phyloP scores from a whole-genome alignment of 2,329 filamentous ascomycete species.

The Lachnellula willkommii region DNA sequence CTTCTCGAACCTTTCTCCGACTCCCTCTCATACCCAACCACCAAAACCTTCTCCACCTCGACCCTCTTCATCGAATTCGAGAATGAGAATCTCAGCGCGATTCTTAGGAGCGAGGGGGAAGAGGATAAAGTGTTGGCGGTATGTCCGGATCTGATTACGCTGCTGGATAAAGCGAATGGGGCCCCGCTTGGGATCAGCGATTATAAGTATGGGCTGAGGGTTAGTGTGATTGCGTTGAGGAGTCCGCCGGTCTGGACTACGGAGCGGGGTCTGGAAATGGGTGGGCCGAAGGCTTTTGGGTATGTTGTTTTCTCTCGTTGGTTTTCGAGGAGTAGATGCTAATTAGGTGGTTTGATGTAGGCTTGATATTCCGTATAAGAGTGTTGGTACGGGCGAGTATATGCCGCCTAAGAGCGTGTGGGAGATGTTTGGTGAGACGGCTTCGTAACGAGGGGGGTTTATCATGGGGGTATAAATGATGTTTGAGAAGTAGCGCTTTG shows the following conservation, averaged over 20 bases:
- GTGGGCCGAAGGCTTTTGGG: slow-evolving; percentile 38
- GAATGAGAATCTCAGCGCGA: slow-evolving; percentile 28
- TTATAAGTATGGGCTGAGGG: slow-evolving; percentile 45
- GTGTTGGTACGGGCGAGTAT: slow-evolving; percentile 21
- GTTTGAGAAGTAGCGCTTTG: too few relatives aligned
- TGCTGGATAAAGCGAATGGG: slow-evolving; percentile 42
- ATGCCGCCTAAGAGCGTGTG: slow-evolving; percentile 27
- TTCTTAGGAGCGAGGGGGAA: slow-evolving; percentile 15
- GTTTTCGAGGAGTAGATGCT: background rate
- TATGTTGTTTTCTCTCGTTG: slow-evolving; percentile 21
- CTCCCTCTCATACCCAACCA: background rate
- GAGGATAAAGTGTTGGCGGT: slow-evolving; percentile 21
- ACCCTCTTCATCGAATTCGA: slow-evolving; percentile 28
- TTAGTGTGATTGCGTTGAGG: slow-evolving; percentile 45
- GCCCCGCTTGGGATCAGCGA: slow-evolving; percentile 47
- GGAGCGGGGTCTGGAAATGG: slow-evolving; percentile 35
- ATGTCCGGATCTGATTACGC: slow-evolving; percentile 29
- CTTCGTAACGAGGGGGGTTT: too few relatives aligned
- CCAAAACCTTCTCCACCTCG: background rate
- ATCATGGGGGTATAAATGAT: too few relatives aligned
- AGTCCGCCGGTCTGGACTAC: slow-evolving; percentile 46
- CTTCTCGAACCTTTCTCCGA: slow-evolving; percentile 19
- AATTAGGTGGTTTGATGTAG: slow-evolving; percentile 5
- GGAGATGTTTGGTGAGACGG: slow-evolving; percentile 22
- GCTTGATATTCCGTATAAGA: slow-evolving; percentile 25